phyloP scores from a whole-genome alignment of 1,139 yeast species.

The Meyerozyma carpophila region DNA sequence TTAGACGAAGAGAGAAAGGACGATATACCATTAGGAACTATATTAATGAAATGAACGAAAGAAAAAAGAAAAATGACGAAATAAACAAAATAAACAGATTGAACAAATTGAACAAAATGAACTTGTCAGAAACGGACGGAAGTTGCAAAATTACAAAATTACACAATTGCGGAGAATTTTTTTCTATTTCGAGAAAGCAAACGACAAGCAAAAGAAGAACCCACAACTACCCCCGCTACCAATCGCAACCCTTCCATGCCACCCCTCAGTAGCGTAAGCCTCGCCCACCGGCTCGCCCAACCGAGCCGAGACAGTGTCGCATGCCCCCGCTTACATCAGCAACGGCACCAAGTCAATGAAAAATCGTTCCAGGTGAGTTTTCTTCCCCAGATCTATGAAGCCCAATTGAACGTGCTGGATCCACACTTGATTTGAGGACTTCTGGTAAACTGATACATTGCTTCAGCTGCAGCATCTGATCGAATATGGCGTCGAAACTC shows the following conservation, averaged over 20 bases:
- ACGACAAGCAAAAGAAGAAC: too few relatives aligned
- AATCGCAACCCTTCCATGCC: too few relatives aligned
- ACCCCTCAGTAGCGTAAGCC: too few relatives aligned
- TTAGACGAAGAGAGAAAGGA: too few relatives aligned
- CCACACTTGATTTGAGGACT: not conserved
- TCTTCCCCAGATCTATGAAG: not conserved
- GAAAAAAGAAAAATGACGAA: not conserved
- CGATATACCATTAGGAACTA: too few relatives aligned
- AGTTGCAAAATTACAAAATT: not conserved
- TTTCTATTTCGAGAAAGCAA: too few relatives aligned
- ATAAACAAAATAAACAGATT: too few relatives aligned
- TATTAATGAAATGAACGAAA: too few relatives aligned
- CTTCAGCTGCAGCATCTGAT: not conserved
- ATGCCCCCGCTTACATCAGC: not conserved
- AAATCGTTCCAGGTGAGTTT: not conserved
- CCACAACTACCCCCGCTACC: too few relatives aligned
- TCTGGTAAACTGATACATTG: not conserved
- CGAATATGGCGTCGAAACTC: not conserved
- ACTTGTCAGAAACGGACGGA: not conserved
- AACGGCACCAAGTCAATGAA: not conserved
- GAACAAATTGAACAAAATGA: too few relatives aligned
- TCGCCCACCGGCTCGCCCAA: not conserved
- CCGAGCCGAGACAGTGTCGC: not conserved
- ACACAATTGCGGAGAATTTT: not conserved
- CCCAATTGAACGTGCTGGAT: not conserved